These are phyloP conservation scores for Triadica sebifera DNA, from an alignment of 345 rosid genomes.

Conservation along the genomic window DNA sequence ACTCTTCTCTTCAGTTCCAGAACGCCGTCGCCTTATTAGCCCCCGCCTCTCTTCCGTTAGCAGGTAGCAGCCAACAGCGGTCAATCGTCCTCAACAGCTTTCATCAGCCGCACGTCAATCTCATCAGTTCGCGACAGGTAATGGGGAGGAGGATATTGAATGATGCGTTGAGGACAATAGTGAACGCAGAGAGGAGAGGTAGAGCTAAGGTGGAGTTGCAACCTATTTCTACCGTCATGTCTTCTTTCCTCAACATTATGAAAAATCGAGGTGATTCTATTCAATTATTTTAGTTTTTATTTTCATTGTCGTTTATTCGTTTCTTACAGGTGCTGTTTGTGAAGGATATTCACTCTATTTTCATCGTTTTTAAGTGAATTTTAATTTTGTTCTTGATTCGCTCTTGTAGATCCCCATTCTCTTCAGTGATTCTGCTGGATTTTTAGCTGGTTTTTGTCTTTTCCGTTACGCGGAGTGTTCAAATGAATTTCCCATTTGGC, in stretches of 20 bases:
- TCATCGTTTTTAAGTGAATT: too few species aligned
- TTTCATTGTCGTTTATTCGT: neutral
- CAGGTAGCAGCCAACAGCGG: too few species aligned
- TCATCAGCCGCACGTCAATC: too few species aligned
- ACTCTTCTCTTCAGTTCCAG: too few species aligned
- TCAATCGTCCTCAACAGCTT: too few species aligned
- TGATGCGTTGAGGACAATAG: conserved; percentile 79
- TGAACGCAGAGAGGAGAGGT: conserved; percentile 82
- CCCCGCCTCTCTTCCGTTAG: too few species aligned
- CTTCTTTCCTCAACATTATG: conserved; percentile 92
- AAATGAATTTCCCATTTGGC: neutral
- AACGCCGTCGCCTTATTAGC: too few species aligned
- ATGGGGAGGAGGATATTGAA: conserved; percentile 93
- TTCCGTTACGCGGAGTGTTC: neutral
- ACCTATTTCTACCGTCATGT: conserved; percentile 81
- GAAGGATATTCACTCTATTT: too few species aligned
- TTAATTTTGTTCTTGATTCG: neutral
- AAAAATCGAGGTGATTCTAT: conserved; percentile 55
- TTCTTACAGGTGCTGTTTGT: too few species aligned
- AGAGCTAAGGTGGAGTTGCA: conserved; percentile 72
- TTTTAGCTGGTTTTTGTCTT: neutral
- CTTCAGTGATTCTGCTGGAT: neutral
- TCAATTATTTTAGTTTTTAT: neutral
- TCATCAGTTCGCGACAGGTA: too few species aligned
- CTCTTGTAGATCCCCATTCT: neutral